phyloP scores from a whole-genome alignment of 139 green algal species.

The Chlorella sp. region DNA sequence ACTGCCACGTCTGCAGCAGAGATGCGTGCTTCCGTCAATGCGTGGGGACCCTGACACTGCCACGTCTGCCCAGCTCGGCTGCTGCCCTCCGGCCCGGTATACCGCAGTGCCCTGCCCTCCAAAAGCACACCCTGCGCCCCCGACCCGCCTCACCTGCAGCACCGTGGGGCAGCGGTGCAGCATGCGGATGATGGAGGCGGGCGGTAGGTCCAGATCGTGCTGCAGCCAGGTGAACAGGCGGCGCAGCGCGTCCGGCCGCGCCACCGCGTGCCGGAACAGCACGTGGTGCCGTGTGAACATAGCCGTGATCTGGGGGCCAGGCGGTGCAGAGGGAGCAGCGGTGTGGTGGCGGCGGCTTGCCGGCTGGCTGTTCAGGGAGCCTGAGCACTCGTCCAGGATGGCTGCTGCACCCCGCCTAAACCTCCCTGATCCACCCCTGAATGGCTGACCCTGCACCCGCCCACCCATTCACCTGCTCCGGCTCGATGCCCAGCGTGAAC shows the following conservation, averaged over 20 bases:
- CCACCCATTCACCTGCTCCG: not conserved
- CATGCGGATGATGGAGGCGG: conserved; percentile 5
- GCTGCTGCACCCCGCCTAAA: too few relatives aligned
- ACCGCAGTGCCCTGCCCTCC: not conserved
- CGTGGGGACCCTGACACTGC: too few relatives aligned
- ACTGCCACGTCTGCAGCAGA: too few relatives aligned
- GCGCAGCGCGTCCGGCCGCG: conserved; percentile 34
- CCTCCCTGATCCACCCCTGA: too few relatives aligned
- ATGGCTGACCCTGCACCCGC: too few relatives aligned
- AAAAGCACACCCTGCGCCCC: not conserved
- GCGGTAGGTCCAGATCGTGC: conserved; percentile 17
- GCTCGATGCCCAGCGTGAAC: conserved; percentile 20
- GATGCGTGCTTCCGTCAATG: too few relatives aligned
- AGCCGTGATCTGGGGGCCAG: conserved; percentile 14
- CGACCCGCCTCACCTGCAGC: conserved; percentile 19
- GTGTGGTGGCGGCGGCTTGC: not conserved
- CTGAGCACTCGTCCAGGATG: too few relatives aligned
- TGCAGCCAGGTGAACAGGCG: conserved; percentile 43
- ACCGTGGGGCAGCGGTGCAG: conserved; percentile 32
- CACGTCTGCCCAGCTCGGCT: not conserved
- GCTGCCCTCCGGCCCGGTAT: too few relatives aligned
- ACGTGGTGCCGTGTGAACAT: conserved; percentile 29
- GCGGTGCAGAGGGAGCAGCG: not conserved
- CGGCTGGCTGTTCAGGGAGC: too few relatives aligned
- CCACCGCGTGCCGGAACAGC: conserved; percentile 32